phyloP scores from a whole-genome alignment of 1,284 basidiomycete species.

The Irpex rosettiformis region DNA sequence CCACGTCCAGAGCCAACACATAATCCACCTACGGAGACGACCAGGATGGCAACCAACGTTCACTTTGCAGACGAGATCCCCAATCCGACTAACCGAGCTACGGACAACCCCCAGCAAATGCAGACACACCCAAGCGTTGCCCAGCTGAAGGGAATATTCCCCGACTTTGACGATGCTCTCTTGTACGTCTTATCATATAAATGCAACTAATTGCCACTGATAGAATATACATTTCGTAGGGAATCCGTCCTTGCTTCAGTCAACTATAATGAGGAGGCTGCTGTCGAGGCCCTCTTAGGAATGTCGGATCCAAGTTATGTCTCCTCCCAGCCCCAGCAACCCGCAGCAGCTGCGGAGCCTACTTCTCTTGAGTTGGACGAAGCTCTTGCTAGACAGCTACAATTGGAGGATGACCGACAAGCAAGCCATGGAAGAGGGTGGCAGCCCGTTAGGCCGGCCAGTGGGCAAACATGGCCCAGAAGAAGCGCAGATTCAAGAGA shows the following conservation, averaged over 20 bases:
- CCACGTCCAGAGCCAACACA: background rate
- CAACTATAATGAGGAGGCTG: slow-evolving; percentile 60
- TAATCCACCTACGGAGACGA: background rate
- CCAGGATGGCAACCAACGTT: background rate
- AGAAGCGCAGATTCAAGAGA: slow-evolving; percentile 5
- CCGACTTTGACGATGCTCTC: slow-evolving; percentile 69
- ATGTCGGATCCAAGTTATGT: slow-evolving; percentile 80
- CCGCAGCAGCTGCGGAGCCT: slow-evolving; percentile 6
- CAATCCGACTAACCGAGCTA: background rate
- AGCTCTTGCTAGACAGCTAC: slow-evolving; percentile 65
- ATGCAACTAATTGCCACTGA: background rate
- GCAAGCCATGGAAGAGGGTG: background rate
- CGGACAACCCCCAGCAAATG: background rate
- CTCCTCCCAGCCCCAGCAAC: slow-evolving; percentile 21
- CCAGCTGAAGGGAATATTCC: slow-evolving; percentile 68
- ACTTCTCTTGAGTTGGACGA: slow-evolving; percentile 56
- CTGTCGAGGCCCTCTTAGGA: slow-evolving; percentile 68
- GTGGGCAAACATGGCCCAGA: slow-evolving; percentile 8
- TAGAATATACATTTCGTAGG: slow-evolving; percentile 31
- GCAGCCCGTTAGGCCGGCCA: background rate
- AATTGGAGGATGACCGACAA: slow-evolving; percentile 53
- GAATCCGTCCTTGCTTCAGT: slow-evolving; percentile 68
- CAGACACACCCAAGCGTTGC: slow-evolving; percentile 30
- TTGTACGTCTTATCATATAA: slow-evolving; percentile 43
- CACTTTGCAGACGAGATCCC: background rate